A percentile compares a stretch with the other conserved stretches of the same genome.
Evolutionary conservation across 2,329 filamentous ascomycete species (phyloP).

Genomic region (Albophoma yamanashiensis): DNA sequence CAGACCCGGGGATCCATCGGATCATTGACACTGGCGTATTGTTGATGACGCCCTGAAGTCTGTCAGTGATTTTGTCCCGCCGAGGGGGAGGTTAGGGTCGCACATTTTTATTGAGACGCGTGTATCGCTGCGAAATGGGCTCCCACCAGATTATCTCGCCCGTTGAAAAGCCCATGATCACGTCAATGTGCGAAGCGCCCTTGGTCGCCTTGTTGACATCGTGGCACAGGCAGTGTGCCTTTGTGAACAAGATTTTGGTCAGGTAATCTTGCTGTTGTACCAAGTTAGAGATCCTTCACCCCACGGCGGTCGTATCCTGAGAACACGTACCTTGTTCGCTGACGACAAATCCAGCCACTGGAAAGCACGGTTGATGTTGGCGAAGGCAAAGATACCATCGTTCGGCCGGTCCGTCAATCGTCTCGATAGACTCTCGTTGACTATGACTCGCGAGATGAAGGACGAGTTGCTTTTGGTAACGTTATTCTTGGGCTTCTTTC

Average conservation of each 20-base stretch:
- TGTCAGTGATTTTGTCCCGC: slow-evolving; percentile 2
- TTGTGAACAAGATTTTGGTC: slow-evolving; percentile 94
- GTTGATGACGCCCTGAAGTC: slow-evolving; percentile 69
- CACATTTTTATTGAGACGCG: slow-evolving; percentile 90
- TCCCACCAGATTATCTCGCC: slow-evolving; percentile 99
- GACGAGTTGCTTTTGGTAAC: slow-evolving; percentile 98
- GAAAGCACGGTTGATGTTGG: slow-evolving; percentile 89
- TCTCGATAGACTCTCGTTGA: slow-evolving; percentile 72
- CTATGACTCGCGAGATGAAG: slow-evolving; percentile 93
- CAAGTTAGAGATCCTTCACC: slow-evolving; percentile 12
- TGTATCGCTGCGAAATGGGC: slow-evolving; percentile 90
- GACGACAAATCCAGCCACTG: slow-evolving; percentile 92
- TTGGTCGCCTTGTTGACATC: slow-evolving; percentile 83
- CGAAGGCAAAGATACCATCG: slow-evolving; percentile 82
- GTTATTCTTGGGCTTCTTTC: slow-evolving; percentile 92
- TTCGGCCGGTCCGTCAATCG: slow-evolving; percentile 66
- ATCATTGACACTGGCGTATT: slow-evolving; percentile 77
- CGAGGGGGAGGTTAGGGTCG: slow-evolving; percentile 10
- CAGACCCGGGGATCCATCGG: slow-evolving; percentile 86
- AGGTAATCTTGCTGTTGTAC: slow-evolving; percentile 64
- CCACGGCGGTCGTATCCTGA: background rate
- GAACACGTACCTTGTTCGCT: slow-evolving; percentile 46
- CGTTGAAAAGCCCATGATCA: slow-evolving; percentile 92
- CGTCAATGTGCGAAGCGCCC: slow-evolving; percentile 67
- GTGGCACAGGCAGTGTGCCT: slow-evolving; percentile 89